Base-by-base conservation (phyloP, 306 rosid genomes). In the Lupinus albus region DNA sequence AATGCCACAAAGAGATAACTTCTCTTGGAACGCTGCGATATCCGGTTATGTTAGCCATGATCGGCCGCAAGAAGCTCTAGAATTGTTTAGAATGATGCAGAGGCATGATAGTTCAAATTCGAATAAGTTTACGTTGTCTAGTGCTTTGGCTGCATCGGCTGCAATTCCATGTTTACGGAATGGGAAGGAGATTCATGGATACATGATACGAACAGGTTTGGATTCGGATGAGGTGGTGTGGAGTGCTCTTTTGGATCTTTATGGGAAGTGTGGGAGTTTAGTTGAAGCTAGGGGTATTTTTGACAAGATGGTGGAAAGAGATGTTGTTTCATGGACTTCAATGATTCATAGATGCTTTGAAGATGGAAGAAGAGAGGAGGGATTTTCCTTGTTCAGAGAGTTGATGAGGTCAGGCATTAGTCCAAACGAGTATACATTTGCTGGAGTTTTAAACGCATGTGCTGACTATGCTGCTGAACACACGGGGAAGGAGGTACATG, bases 131-230 rank as follows among this genome's bases (percentile, higher is more conserved):
- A 86, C 91, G 0, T 66, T 74, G 62, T 84, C 89, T 2, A 79
- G 86, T 68, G 86, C 59, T 68, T 73, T 88, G 75, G 72, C 89
- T 25, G 89, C 89, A 21, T 76, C 89, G 0, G 89, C 92, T 52
- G 84, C 86, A 5, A 75, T 82, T 52, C 76, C 49, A 7, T 76
- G 82, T 80, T 67, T 81, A 42, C 58, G 59, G 49, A 17, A 52
- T 11, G 95, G 95, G 68, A 88, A 85, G 87, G 89, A 88, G 68
- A 84, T 89, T 72, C 92, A 82, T 75, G 85, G 92, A 11, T 70
- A 70, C 68, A 74, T 89, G 36, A 62, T 65, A 59, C 64, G 88
- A 51, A 77, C 72, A 8, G 84, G 80, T 13, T 83, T 83, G 66
- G 73, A 81, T 36, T 84, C 68, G n/a, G 92, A 89, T 58, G 78